Conservation (phyloP, 2,329 filamentous ascomycete species). For the Curvularia spicifera region DNA sequence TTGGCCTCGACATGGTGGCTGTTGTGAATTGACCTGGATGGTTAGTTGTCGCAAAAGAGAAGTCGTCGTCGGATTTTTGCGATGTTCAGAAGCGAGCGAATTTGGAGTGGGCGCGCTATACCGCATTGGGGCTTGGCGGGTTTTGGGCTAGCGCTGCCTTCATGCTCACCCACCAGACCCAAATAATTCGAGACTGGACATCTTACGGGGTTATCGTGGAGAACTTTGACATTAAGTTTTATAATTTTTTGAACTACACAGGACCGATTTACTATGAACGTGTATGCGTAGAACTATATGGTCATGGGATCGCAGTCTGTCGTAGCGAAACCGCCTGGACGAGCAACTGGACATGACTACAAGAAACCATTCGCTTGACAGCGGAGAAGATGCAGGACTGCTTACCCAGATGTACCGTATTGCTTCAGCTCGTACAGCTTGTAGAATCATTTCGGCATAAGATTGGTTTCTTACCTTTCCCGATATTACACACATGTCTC, state of each 20-base stretch:
- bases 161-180: background rate
- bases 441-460: background rate
- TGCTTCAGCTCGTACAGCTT: background rate
- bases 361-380: background rate
- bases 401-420: background rate
- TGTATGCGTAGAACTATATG: background rate
- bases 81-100: conserved; percentile 11
- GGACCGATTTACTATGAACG: background rate
- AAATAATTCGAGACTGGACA: background rate
- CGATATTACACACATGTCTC: background rate
- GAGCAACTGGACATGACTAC: background rate
- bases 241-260: background rate
- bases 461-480: background rate
- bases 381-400: background rate
- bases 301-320: background rate
- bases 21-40: conserved; percentile 36
- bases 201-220: background rate
- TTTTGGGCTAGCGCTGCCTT: background rate
- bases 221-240: background rate
- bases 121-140: background rate
- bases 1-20: conserved; percentile 80
- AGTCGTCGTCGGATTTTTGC: conserved; percentile 13
- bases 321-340: background rate
- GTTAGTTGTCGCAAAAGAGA: conserved; percentile 37
- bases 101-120: conserved; percentile 13